Base-by-base conservation (phyloP, 1,284 basidiomycete species). In the Pyrrhoderma noxium region DNA sequence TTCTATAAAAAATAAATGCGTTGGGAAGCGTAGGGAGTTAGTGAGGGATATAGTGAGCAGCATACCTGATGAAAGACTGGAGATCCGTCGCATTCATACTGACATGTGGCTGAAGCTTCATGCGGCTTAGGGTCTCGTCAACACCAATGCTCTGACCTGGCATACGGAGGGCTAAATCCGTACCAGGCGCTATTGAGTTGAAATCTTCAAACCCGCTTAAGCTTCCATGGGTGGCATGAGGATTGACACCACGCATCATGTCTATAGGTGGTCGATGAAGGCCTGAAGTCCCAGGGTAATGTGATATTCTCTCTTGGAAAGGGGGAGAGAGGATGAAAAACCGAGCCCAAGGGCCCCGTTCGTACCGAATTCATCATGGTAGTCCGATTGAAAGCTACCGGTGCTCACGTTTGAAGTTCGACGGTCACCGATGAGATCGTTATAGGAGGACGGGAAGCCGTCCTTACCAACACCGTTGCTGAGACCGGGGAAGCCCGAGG, bases 61-160 rank as follows among this genome's bases (percentile, higher is more conserved):
- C 71, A 59, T 65, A 85, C 85, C 86, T 76, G 64, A 89, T 87
- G 65, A 88, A 89, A 5, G 84, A 79, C 63, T 86, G 82, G 35
- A 89, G 68, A 66, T 89, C 86, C 56, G 72, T 82, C 14, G 83
- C 78, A 31, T 74, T 67, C 66, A 80, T 76, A 48, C 77, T 74
- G 36, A 74, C 69, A 41, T 71, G 72, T 5, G 70, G 68, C 48
- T 79, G 76, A 43, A 85, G 72, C 56, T 81, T 82, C 70, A 87
- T 74, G 39, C 78, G 74, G 44, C 79, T 72, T 58, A 87, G 68
- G 43, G 78, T 74, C 56, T 80, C 75, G 61, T 80, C 79, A 14
- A 40, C 38, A 18, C 83, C 76, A 46, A 57, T 58, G 37, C 51
- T 53, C 21, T 58, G 55, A n/a, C 57, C 58, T 13, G 81, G 72